phyloP scores from a whole-genome alignment of 768 basidiomycete genomes.

The Mrakia gelida region DNA sequence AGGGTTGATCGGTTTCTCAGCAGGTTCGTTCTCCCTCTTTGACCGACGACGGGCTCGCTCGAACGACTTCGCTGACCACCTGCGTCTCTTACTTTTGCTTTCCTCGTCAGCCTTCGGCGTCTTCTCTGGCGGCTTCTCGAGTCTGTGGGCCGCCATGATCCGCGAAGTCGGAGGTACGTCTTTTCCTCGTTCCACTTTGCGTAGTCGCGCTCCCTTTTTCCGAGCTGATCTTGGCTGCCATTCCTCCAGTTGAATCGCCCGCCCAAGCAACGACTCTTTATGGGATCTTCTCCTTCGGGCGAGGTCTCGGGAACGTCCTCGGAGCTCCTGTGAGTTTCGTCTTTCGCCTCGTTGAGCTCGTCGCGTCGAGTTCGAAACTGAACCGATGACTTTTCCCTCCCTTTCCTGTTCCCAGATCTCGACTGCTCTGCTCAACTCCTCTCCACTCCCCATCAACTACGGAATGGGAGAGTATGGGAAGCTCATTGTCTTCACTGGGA shows the following conservation, averaged over 20 bases:
- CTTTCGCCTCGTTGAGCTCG: not conserved
- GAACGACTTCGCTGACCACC: no score
- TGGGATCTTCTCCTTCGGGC: not conserved
- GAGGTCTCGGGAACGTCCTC: not conserved
- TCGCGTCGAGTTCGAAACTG: not conserved
- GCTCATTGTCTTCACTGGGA: not conserved
- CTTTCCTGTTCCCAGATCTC: not conserved
- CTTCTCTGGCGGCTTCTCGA: not conserved
- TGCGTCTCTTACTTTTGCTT: no score
- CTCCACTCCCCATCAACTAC: not conserved
- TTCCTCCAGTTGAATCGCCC: not conserved
- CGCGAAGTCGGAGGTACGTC: not conserved
- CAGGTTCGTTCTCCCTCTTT: no score
- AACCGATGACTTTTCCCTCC: not conserved
- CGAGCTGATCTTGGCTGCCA: not conserved
- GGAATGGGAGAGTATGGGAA: constrained; percentile 4
- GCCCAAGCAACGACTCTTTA: not conserved
- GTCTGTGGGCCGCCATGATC: not conserved
- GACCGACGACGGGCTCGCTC: no score
- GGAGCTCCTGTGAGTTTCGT: not conserved
- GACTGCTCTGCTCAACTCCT: not conserved
- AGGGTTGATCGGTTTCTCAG: not conserved
- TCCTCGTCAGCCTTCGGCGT: not conserved
- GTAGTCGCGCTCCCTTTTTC: not conserved
- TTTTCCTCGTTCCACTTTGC: not conserved